These are phyloP conservation scores for Caloboletus inedulis DNA, from an alignment of 1,284 basidiomycete species.

Conservation along the genomic window DNA sequence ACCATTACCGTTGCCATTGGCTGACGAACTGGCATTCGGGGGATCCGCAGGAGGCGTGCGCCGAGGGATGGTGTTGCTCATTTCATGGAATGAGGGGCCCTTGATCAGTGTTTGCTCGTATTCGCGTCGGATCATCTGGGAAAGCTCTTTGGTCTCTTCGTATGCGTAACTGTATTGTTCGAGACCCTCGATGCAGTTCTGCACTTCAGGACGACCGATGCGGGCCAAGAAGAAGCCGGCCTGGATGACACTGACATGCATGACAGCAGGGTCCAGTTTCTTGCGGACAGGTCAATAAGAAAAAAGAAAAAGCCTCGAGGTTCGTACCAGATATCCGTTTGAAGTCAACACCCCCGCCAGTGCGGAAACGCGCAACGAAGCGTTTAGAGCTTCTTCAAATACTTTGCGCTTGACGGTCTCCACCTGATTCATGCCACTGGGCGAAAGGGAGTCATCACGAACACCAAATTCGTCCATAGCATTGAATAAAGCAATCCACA, in stretches of 20 bases:
- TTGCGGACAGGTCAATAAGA: conserved; percentile 28
- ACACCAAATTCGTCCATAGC: conserved; percentile 84
- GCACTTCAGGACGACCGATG: conserved; percentile 76
- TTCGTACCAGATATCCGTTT: conserved; percentile 75
- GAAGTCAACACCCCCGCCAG: conserved; percentile 77
- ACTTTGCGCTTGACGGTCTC: conserved; percentile 68
- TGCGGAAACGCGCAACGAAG: conserved; percentile 82
- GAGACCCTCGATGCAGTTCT: conserved; percentile 78
- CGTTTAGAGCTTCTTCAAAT: conserved; percentile 76
- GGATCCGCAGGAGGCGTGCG: conserved; percentile 20
- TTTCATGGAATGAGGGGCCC: conserved; percentile 32
- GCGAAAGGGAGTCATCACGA: conserved; percentile 49
- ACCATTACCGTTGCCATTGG: conserved; percentile 25
- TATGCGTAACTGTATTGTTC: conserved; percentile 85
- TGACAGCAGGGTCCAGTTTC: conserved; percentile 79
- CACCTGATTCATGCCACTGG: conserved; percentile 45
- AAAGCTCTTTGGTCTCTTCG: conserved; percentile 80
- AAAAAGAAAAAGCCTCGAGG: conserved; percentile 10
- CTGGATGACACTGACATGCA: conserved; percentile 81
- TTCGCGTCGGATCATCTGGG: conserved; percentile 59
- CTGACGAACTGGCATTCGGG: conserved; percentile 4
- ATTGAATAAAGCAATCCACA: conserved; percentile 80
- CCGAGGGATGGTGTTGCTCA: conserved; percentile 27
- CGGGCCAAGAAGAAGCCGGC: conserved; percentile 80
- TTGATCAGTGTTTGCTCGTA: conserved; percentile 44